Percentiles rank a stretch among this genome's conserved stretches.
Conservation (phyloP, 768 basidiomycete species). For the Neoboletus brunneissimus region DNA sequence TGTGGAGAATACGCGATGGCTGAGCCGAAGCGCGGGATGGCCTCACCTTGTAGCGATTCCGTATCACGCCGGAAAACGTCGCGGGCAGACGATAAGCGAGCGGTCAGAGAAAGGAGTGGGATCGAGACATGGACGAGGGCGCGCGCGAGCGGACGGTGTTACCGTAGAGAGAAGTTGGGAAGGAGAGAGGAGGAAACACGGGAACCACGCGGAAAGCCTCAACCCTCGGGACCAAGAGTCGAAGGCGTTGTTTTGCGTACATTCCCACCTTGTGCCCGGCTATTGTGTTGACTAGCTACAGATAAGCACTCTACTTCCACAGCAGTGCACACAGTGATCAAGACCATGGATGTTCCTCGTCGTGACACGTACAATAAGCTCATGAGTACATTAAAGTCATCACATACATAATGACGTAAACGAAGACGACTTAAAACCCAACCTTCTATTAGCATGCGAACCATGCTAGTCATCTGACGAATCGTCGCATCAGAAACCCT, state of each 20-base stretch:
- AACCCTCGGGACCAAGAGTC: too few species aligned
- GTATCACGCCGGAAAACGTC: background rate
- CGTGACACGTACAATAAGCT: background rate
- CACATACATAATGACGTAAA: conserved; percentile 10
- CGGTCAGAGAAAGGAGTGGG: too few species aligned
- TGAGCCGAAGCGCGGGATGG: background rate
- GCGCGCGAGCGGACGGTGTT: too few species aligned
- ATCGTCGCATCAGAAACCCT: background rate
- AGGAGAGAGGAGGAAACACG: background rate
- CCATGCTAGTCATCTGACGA: background rate
- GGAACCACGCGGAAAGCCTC: background rate
- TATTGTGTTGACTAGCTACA: background rate
- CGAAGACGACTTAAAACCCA: background rate
- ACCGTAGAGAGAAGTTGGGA: background rate
- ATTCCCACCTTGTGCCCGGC: background rate
- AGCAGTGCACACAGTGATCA: background rate
- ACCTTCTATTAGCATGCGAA: background rate
- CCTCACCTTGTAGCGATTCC: background rate
- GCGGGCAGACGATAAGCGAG: too few species aligned
- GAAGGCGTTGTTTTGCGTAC: background rate
- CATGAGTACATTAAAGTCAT: conserved; percentile 10
- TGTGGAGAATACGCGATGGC: background rate
- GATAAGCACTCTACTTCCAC: background rate
- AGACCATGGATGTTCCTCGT: background rate
- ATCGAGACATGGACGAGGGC: too few species aligned